Evolutionary conservation across 148 eudicot species (phyloP).

Genomic region (Arctostaphylos glauca): DNA sequence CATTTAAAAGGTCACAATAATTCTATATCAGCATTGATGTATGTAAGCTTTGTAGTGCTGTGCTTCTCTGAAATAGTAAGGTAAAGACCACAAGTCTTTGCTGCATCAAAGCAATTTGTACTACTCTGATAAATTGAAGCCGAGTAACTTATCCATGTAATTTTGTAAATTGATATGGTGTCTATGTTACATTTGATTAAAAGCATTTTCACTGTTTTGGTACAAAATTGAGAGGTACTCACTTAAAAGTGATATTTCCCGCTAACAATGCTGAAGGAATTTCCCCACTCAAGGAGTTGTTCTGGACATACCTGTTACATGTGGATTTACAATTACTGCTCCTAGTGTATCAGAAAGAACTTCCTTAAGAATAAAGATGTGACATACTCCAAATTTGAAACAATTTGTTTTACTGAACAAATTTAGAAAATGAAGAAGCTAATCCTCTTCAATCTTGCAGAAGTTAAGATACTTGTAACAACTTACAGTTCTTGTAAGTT

Average conservation of each 20-base stretch:
- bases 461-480: not conserved
- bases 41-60: not conserved
- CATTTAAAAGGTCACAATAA: not conserved
- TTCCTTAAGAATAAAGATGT: conserved; percentile 3
- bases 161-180: not conserved
- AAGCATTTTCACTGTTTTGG: not conserved
- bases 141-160: not conserved
- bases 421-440: not conserved
- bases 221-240: conserved; percentile 31
- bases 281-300: conserved; percentile 74
- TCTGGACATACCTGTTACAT: conserved; percentile 74
- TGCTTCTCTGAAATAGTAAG: not conserved
- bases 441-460: not conserved
- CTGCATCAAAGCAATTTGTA: not conserved
- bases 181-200: not conserved
- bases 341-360: not conserved
- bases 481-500: conserved; percentile 84
- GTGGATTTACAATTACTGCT: conserved; percentile 5
- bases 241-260: conserved; percentile 63
- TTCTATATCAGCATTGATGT: not conserved
- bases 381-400: not conserved
- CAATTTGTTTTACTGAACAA: not conserved
- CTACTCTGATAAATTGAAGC: not conserved
- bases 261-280: conserved; percentile 63
- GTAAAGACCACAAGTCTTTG: not conserved